Percentiles rank a stretch among this genome's conserved stretches.
Conservation (phyloP, 148 eudicot genomes). For the Arbutus unedo region DNA sequence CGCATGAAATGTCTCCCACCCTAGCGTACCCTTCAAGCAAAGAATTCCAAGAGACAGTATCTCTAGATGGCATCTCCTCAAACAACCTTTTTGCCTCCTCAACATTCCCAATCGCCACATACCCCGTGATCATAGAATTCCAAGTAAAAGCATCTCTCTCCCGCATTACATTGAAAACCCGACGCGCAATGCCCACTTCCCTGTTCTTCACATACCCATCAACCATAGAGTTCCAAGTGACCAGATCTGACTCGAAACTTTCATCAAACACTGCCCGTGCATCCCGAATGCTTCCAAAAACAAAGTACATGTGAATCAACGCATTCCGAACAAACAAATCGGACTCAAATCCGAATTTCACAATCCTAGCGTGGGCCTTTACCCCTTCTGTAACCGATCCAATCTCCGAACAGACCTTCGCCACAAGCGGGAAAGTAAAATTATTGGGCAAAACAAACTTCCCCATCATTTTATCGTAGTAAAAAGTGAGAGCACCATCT, state of each 20-base stretch:
- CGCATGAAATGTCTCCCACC: constrained; percentile 40
- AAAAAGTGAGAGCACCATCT: constrained; percentile 37
- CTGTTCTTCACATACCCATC: constrained; percentile 58
- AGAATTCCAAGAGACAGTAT: constrained; percentile 59
- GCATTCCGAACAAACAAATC: constrained; percentile 56
- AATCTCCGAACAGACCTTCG: constrained; percentile 29
- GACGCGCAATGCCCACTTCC: constrained; percentile 30
- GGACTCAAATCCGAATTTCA: constrained; percentile 43
- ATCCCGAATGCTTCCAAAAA: constrained; percentile 34
- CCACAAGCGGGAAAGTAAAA: constrained; percentile 26
- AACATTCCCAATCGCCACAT: constrained; percentile 38
- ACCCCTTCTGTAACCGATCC: constrained; percentile 23
- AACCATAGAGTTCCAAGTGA: constrained; percentile 57
- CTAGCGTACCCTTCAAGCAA: constrained; percentile 57
- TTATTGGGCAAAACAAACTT: constrained; percentile 22
- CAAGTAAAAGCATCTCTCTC: constrained; percentile 50
- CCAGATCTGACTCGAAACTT: constrained; percentile 41
- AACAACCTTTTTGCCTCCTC: constrained; percentile 37
- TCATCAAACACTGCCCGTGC: constrained; percentile 50
- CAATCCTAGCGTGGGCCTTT: constrained; percentile 21
- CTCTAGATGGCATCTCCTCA: constrained; percentile 39
- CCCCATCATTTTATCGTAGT: constrained; percentile 31
- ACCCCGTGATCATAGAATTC: constrained; percentile 52
- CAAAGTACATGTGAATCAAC: constrained; percentile 40
- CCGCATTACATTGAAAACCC: constrained; percentile 41